Base-by-base conservation (phyloP, 495 filamentous ascomycete species). In the Aspergillus ellipticus region DNA sequence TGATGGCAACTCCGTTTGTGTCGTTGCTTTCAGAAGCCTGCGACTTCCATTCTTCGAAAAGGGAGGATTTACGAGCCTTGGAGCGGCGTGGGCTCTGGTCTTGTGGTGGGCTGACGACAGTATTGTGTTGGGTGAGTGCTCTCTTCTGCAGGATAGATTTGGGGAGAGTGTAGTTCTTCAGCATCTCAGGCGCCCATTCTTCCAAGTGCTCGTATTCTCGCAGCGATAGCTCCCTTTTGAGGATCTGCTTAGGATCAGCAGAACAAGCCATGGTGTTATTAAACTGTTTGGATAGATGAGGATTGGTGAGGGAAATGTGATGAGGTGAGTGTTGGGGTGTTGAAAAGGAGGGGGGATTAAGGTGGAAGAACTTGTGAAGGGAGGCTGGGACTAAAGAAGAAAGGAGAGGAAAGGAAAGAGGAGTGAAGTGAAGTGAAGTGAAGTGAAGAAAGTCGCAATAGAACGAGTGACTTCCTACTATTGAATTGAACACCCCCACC, bases 11-110 rank as follows among this genome's bases (percentile, higher is more conserved):
- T 29, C 33, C 31, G 2, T 42, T 56, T 8, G 37, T n/a, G 22
- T 49, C 35, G 26, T 39, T 48, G 6, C 43, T n/a, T n/a, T 33
- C 42, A 26, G 42, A 6, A 19, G 53, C 45, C 41, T 46, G 46
- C 19, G 58, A 55, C 39, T 64, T 64, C 58, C 62, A 64, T 31
- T 58, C 58, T 19, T 64, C 62, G n/a, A 49, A 64, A 6, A 61
- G 17, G 1, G 53, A 55, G 8, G 62, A 59, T 6, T 53, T 55
- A 16, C 53, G 53, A 33, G 28, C 13, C 21, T 54, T 39, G 3
- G n/a, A 29, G n/a, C 48, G 50, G 1, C 35, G 35, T 8, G 35
- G 35, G 35, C 35, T 39, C 35, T 4, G 39, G 28, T 49, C 53
- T 46, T 48, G 43, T 0, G 19, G 20, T 20, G 49, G 49, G 29